phyloP scores from a whole-genome alignment of 2,329 filamentous ascomycete species.

The Penicillium sp. region DNA sequence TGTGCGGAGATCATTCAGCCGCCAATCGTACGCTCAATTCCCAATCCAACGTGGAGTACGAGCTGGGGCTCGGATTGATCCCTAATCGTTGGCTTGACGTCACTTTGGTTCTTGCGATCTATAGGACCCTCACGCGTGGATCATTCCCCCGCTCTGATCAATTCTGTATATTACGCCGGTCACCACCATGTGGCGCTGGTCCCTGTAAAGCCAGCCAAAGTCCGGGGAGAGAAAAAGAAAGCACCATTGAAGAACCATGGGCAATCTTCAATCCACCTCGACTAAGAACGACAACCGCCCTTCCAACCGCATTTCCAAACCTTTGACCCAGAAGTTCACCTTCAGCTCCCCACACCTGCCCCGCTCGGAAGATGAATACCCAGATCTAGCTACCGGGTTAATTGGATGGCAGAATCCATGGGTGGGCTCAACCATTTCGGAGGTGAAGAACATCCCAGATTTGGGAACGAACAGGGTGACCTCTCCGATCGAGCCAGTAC shows the following conservation, averaged over 20 bases:
- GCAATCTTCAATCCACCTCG: slow-evolving; percentile 35
- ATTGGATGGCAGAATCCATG: slow-evolving; percentile 38
- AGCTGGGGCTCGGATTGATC: slow-evolving; percentile 24
- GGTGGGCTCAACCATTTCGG: slow-evolving; percentile 28
- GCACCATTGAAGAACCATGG: slow-evolving; percentile 28
- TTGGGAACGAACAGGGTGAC: slow-evolving; percentile 15
- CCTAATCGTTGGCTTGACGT: slow-evolving; percentile 25
- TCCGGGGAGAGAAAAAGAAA: background rate
- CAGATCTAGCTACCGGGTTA: slow-evolving; percentile 13
- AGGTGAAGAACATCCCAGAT: slow-evolving; percentile 10
- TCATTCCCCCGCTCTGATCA: background rate
- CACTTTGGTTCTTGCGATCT: slow-evolving; percentile 20
- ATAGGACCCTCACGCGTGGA: background rate
- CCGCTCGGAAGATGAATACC: slow-evolving; percentile 5
- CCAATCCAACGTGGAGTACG: slow-evolving; percentile 15
- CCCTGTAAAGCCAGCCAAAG: background rate
- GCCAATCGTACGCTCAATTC: slow-evolving; percentile 24
- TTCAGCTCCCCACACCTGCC: slow-evolving; percentile 14
- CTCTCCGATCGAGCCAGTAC: slow-evolving; percentile 13
- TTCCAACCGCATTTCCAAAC: slow-evolving; percentile 40
- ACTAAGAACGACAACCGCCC: slow-evolving; percentile 33
- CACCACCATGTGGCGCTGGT: background rate
- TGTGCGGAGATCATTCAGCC: slow-evolving; percentile 17
- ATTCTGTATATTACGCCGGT: slow-evolving; percentile 14
- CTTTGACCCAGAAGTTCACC: slow-evolving; percentile 27